Conservation (phyloP, 164 flowering plant species). For the Vitis labrusca region DNA sequence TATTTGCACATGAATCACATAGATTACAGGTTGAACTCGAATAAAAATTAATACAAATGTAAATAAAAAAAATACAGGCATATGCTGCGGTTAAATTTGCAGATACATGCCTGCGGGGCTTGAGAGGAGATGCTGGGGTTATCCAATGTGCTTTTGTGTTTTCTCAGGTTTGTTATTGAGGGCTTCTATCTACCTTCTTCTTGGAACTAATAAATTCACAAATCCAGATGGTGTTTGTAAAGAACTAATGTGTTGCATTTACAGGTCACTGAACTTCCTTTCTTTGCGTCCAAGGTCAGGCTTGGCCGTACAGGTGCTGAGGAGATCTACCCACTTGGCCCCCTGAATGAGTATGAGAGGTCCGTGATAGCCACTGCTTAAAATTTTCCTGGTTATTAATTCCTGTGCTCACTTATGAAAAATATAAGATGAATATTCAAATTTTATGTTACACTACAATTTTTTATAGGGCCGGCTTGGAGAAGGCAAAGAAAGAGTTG, state of each 20-base stretch:
- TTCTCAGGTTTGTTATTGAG: constrained; percentile 53
- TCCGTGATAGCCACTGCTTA: constrained; percentile 12
- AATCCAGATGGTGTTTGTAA: neutral
- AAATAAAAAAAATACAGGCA: constrained; percentile 49
- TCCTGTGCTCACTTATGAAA: neutral
- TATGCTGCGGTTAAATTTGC: constrained; percentile 96
- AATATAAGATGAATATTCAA: too few species aligned
- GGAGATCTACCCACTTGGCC: constrained; percentile 83
- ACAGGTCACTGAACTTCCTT: constrained; percentile 96
- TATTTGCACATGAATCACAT: neutral
- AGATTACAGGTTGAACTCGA: neutral
- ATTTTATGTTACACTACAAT: too few species aligned
- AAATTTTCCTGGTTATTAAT: neutral
- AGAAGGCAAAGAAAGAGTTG: constrained; percentile 92
- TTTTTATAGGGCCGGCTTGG: constrained; percentile 72
- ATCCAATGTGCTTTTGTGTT: constrained; percentile 83
- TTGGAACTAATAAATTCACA: constrained; percentile 2
- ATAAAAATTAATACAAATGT: neutral
- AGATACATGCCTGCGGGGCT: constrained; percentile 83
- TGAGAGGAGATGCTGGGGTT: constrained; percentile 82
- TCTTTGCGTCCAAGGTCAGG: constrained; percentile 84
- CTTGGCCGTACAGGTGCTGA: constrained; percentile 86
- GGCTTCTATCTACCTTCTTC: neutral
- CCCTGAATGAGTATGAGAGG: constrained; percentile 90
- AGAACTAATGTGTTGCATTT: neutral